phyloP scores from a whole-genome alignment of 495 filamentous ascomycete species.

The Hypoxylon intermedium region DNA sequence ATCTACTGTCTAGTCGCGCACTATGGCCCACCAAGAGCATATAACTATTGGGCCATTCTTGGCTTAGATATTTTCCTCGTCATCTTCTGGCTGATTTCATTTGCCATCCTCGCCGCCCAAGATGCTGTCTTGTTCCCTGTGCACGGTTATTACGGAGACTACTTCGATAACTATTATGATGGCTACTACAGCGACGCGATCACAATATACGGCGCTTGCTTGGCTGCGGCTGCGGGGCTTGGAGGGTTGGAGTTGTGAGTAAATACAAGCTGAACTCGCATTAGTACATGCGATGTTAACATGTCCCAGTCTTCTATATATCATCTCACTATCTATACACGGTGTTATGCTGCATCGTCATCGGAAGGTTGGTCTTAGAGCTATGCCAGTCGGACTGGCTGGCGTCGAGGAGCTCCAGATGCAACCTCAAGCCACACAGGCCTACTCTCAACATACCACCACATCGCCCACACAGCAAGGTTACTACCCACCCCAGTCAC shows the following conservation, averaged over 20 bases:
- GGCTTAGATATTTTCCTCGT: conserved; percentile 53
- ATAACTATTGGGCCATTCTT: conserved; percentile 60
- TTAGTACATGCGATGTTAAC: conserved; percentile 4
- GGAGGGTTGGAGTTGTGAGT: conserved; percentile 56
- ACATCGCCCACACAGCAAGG: conserved; percentile 12
- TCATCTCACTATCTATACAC: conserved; percentile 49
- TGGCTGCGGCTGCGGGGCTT: conserved; percentile 44
- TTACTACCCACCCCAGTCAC: conserved; percentile 28
- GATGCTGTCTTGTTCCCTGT: conserved; percentile 34
- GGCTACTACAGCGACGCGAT: conserved; percentile 21
- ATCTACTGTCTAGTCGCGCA: conserved; percentile 52
- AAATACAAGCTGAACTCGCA: not conserved
- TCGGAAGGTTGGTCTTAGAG: conserved; percentile 51
- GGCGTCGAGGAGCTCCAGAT: conserved; percentile 33
- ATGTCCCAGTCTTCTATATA: conserved; percentile 46
- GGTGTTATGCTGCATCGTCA: conserved; percentile 54
- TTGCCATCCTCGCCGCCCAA: conserved; percentile 49
- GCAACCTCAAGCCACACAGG: conserved; percentile 30
- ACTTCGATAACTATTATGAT: conserved; percentile 33
- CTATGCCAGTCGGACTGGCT: conserved; percentile 35
- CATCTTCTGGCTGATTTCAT: conserved; percentile 56
- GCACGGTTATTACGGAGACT: conserved; percentile 17
- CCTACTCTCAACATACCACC: conserved; percentile 34
- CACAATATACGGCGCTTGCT: conserved; percentile 22
- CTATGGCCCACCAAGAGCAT: conserved; percentile 40